Conservation (phyloP, 306 rosid genomes). For the Pueraria montana region DNA sequence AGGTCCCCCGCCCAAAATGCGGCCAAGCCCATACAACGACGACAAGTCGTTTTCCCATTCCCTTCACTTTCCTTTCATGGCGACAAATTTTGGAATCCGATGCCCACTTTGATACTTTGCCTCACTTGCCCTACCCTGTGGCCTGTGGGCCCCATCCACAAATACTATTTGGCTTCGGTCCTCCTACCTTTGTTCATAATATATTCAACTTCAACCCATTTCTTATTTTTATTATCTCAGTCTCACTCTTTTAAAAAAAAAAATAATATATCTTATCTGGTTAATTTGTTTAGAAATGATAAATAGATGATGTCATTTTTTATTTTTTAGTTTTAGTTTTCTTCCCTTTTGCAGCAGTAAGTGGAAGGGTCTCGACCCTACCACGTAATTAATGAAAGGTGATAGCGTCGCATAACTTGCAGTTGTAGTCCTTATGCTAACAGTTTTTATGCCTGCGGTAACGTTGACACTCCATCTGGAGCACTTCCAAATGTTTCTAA, state of each 20-base stretch:
- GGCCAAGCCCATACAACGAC: conserved; percentile 45
- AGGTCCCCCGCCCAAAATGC: conserved; percentile 53
- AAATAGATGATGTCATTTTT: background rate
- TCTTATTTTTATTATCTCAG: no score
- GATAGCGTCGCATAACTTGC: background rate
- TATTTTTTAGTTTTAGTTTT: background rate
- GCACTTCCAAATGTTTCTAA: conserved; percentile 28
- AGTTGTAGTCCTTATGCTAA: conserved; percentile 3
- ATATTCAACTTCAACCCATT: no score
- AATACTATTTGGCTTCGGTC: background rate
- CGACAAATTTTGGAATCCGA: conserved; percentile 67
- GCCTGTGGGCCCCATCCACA: conserved; percentile 25
- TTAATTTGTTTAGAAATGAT: background rate
- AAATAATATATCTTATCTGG: no score
- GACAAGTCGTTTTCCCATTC: conserved; percentile 47
- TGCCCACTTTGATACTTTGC: conserved; percentile 50
- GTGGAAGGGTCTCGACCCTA: conserved; percentile 48
- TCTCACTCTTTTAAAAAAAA: no score
- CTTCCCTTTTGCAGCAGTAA: background rate
- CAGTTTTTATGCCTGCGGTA: conserved; percentile 25
- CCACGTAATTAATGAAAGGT: conserved; percentile 2
- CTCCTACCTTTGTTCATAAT: background rate
- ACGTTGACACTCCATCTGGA: conserved; percentile 46
- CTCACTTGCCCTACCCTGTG: conserved; percentile 28
- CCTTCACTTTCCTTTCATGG: background rate